These are phyloP conservation scores for Aspergillus sp. DNA, from an alignment of 2,329 filamentous ascomycete genomes.

Conservation along the genomic window DNA sequence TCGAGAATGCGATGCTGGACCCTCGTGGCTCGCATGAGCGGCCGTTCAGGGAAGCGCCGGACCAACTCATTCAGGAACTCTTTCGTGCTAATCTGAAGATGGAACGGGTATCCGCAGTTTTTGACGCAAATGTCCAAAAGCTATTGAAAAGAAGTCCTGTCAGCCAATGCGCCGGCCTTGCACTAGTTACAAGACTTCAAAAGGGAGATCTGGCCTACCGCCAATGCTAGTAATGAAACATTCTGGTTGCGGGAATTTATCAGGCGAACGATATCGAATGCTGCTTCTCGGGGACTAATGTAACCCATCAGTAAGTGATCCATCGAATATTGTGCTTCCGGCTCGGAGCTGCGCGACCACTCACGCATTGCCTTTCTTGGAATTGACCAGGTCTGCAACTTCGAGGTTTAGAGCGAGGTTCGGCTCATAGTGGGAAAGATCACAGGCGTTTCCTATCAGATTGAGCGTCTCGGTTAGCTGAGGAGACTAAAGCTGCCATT, in stretches of 20 bases:
- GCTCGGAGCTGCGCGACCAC: constrained; percentile 24
- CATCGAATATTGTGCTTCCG: neutral
- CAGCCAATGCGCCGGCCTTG: constrained; percentile 14
- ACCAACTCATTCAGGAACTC: constrained; percentile 99
- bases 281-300: constrained; percentile 79
- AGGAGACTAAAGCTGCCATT: neutral
- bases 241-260: constrained; percentile 98
- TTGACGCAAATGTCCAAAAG: constrained; percentile 99
- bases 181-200: constrained; percentile 1
- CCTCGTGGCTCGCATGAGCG: constrained; percentile 78
- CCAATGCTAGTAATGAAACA: constrained; percentile 84
- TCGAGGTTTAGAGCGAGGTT: constrained; percentile 96
- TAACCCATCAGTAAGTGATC: constrained; percentile 24
- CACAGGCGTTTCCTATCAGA: constrained; percentile 78
- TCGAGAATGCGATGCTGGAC: constrained; percentile 93
- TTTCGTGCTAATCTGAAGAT: constrained; percentile 97
- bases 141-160: constrained; percentile 32
- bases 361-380: constrained; percentile 88
- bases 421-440: constrained; percentile 95
- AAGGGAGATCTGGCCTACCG: constrained; percentile 44
- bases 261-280: constrained; percentile 86
- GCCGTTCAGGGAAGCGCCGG: constrained; percentile 89
- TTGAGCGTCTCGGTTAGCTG: neutral
- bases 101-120: constrained; percentile 98
- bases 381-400: constrained; percentile 93